phyloP scores from a whole-genome alignment of 2,329 filamentous ascomycete genomes.

The Cryphonectria radicalis region DNA sequence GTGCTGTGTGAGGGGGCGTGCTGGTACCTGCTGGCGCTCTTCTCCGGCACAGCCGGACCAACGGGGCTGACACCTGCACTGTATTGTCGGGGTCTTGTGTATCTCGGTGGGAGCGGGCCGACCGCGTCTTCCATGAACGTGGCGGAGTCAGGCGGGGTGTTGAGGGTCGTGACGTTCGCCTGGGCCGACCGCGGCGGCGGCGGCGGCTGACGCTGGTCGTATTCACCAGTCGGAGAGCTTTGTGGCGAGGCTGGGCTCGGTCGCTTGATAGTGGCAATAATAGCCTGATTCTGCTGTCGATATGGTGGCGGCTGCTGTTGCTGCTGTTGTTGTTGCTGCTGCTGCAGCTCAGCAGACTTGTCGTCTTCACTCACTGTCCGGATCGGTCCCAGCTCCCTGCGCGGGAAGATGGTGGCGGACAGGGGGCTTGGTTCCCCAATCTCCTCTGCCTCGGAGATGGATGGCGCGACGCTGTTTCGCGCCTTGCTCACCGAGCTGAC shows the following conservation, averaged over 20 bases:
- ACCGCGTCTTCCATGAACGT: constrained; percentile 41
- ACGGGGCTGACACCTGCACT: constrained; percentile 10
- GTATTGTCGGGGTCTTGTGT: constrained; percentile 24
- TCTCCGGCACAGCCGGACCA: constrained; percentile 35
- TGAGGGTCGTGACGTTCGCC: constrained; percentile 44
- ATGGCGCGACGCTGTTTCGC: constrained; percentile 36
- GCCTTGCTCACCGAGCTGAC: constrained; percentile 24
- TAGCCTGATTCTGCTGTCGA: constrained; percentile 29
- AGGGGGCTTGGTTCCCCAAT: constrained; percentile 9
- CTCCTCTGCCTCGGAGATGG: constrained; percentile 41
- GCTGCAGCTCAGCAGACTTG: constrained; percentile 17
- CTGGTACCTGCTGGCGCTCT: constrained; percentile 34
- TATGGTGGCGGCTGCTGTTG: neutral
- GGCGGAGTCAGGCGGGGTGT: constrained; percentile 37
- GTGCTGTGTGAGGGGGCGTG: constrained; percentile 21
- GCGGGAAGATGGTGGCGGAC: constrained; percentile 12
- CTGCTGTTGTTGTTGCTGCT: constrained; percentile 7
- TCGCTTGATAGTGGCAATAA: constrained; percentile 33
- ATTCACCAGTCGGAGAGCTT: constrained; percentile 31
- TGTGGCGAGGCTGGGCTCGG: constrained; percentile 31
- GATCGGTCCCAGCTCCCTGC: constrained; percentile 19
- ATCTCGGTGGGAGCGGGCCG: constrained; percentile 39
- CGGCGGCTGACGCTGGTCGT: constrained; percentile 20
- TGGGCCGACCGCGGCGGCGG: constrained; percentile 32
- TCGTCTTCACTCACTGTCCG: constrained; percentile 3